Evolutionary conservation across 129 eudicot genomes (phyloP).

Genomic region (Pittosporum tobira): DNA sequence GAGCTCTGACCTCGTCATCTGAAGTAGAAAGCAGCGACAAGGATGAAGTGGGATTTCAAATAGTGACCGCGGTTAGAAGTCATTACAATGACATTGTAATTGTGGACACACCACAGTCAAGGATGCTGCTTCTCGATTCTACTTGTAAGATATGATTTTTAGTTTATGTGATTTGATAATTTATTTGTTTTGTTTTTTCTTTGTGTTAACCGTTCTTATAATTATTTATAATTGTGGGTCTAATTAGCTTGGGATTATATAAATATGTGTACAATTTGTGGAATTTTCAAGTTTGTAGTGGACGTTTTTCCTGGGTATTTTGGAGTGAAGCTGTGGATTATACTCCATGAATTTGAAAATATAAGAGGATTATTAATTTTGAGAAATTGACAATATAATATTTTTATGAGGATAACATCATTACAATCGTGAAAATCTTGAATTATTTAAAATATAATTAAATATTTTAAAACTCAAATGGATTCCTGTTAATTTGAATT

Average conservation of each 20-base stretch:
- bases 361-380: not conserved
- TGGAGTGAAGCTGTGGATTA: not conserved
- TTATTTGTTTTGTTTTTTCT: not conserved
- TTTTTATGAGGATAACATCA: no score
- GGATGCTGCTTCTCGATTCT: slow-evolving; percentile 75
- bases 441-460: no score
- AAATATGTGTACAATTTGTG: not conserved
- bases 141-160: slow-evolving; percentile 42
- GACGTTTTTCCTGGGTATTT: not conserved
- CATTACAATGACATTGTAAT: slow-evolving; percentile 56
- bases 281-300: no score
- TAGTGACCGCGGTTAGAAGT: slow-evolving; percentile 45
- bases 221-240: not conserved
- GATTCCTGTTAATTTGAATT: no score
- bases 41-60: slow-evolving; percentile 32
- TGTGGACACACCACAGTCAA: slow-evolving; percentile 49
- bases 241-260: not conserved
- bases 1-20: slow-evolving; percentile 8
- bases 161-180: not conserved
- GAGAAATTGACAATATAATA: no score
- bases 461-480: no score
- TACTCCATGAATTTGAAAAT: not conserved
- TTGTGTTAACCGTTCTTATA: not conserved
- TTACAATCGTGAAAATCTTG: no score
- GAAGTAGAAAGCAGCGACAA: slow-evolving; percentile 2